Base-by-base conservation (phyloP, 176 grass and related monocot species). In the Bolboschoenus planiculmis region DNA sequence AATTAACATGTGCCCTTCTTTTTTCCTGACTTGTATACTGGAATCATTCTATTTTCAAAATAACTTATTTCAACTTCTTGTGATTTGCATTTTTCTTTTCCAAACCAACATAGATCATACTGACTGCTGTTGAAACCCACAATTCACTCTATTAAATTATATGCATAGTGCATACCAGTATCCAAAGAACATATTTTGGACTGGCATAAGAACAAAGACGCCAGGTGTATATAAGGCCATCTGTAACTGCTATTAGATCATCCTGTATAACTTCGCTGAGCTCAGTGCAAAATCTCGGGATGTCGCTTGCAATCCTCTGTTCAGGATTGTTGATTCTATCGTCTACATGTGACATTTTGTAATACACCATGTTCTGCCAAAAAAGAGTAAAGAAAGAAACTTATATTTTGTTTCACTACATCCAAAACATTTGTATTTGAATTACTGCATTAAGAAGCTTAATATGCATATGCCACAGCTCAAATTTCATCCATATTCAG, bases 281-380 rank as follows among this genome's bases (percentile, higher is more conserved):
- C 87, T 99, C 96, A 75, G 96, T 90, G 88, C 87, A 93, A 82
- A 99, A 99, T 88, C 85, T 95, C 15, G 96, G 96, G 55, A 95
- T 91, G 87, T 99, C 96, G 72, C 96, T 99, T 47, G 96, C 96
- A 86, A 99, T 99, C 76, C 89, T 86, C 81, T 99, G 96, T 63
- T 99, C 96, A 2, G 96, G 96, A 68, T 91, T 99, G 81, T 88
- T 88, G 81, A 99, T 85, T 82, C 87, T 91, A 83, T 93, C 84
- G 71, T 99, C 96, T 83, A 99, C 92, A 43, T 99, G 89, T 50
- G 96, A 99, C 50, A 99, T 91, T 89, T 99, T 99, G 91, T 99
- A 99, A 87, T 95, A 99, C 79, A 91, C 96, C 96, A 99, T 99
- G 87, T 95, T 93, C 96, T 99, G 96, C 71, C n/a, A n/a, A 35